Base-by-base conservation (phyloP, 306 rosid species). In the Ormosia semicastrata region DNA sequence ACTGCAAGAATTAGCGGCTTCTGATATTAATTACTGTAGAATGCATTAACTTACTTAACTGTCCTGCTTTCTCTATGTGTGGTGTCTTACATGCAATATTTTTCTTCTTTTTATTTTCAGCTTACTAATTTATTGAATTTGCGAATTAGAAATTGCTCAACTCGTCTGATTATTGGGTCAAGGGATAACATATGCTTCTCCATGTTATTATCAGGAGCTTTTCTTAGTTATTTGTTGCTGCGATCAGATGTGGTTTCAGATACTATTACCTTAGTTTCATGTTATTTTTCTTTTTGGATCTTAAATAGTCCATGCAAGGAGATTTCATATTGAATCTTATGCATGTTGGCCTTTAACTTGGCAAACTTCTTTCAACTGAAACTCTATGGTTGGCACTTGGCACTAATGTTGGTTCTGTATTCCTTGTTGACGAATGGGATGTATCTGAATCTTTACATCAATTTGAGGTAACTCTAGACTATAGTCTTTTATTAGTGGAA, bases 1-100 rank as follows among this genome's bases (percentile, higher is more conserved):
- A 89, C 95, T 2, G 98, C 93, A 93, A 87, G 95, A 80, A 79
- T 63, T 53, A 49, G 64, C 47, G 49, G 53, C 59, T 75, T 75
- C 29, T 50, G 24, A 74, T 60, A 36, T 76, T 76, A 62, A 65
- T 43, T 67, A 2, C 40, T 60, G 32, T 72, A 56, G 65, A 49
- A 30, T 82, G 70, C 62, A 44, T 71, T 18, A 24, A 3, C 73
- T 81, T 50, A 62, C 66, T 9, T 29, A 72, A 59, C 9, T 34
- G 54, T 32, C 50, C 81, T 47, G 36, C 46, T 71, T 66, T 79
- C 7, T 76, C 8, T 49, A 0, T 11, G 32, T 36, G 50, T 50
- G 59, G 59, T 53, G 46, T 30, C 32, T 65, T 71, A 24, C 4
- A 9, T 59, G 41, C 74, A 58, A 67, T 62, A 53, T 56, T 44